Base-by-base conservation (phyloP, 352 stramenopile species). In the Aphanomyces invadans region DNA sequence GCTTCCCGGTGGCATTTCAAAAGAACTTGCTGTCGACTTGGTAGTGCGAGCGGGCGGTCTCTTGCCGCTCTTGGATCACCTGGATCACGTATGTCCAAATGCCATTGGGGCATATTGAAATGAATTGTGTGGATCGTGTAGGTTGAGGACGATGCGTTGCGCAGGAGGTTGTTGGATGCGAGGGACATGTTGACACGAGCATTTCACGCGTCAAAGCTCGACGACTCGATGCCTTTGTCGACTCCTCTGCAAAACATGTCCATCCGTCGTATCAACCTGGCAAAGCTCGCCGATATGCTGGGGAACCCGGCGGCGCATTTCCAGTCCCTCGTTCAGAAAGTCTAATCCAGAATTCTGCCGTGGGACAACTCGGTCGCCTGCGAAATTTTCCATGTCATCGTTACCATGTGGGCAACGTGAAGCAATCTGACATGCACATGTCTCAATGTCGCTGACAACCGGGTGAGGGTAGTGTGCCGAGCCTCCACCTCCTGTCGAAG, bases 161-260 rank as follows among this genome's bases (percentile, higher is more conserved):
- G 75, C 68, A 81, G 71, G 62, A 80, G 76, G 23, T 65, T 92
- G 23, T 88, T 88, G 71, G 74, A 80, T 48, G 67, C 68, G 26
- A 89, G 88, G 67, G 83, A 79, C 63, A 75, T 68, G 19, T 78
- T 92, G 21, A 79, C 88, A 73, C 79, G 72, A 28, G 83, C 79
- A 26, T 83, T 88, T 38, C 80, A 81, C 23, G 86, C 89, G 54
- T 76, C 84, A 3, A 87, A 89, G 65, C 76, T 92, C 1, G 68
- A 83, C 31, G 64, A 75, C 32, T 70, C 74, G 28, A 67, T 88
- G 55, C 46, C 64, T 5, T 66, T 92, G 19, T 80, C 84, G 0
- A 48, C 83, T 2, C 61, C 75, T 11, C 73, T 92, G 7, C 62
- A 73, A 0, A 73, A 88, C 4, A 70, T 92, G 15, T 9, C 5